Evolutionary conservation across 2,329 filamentous ascomycete species (phyloP).

Genomic region (Corniculantispora saksenae): DNA sequence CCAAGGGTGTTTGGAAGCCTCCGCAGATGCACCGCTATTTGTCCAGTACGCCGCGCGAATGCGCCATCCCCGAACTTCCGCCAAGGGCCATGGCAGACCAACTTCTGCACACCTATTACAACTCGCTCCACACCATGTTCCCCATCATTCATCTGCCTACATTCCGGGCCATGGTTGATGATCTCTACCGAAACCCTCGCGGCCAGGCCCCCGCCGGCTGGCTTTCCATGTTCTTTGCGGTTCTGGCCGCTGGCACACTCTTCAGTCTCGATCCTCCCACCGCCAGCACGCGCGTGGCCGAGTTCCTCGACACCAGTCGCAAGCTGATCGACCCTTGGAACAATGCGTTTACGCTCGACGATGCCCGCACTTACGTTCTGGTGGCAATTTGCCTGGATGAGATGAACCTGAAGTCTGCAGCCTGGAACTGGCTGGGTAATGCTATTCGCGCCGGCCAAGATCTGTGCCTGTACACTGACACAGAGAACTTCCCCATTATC

Average conservation of each 20-base stretch:
- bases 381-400: constrained; percentile 80
- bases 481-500: constrained; percentile 69
- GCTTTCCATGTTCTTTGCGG: constrained; percentile 77
- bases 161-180: constrained; percentile 75
- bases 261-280: constrained; percentile 60
- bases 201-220: constrained; percentile 65
- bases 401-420: constrained; percentile 80
- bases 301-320: constrained; percentile 71
- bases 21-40: constrained; percentile 66
- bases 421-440: constrained; percentile 82
- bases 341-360: constrained; percentile 74
- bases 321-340: constrained; percentile 78
- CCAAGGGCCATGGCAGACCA: constrained; percentile 68
- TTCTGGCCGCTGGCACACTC: constrained; percentile 80
- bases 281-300: constrained; percentile 54
- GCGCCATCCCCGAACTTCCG: constrained; percentile 66
- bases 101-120: constrained; percentile 74
- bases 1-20: constrained; percentile 77
- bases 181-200: constrained; percentile 69
- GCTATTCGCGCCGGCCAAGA: constrained; percentile 82
- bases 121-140: constrained; percentile 75
- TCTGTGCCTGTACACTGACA: constrained; percentile 76
- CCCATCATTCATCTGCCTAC: constrained; percentile 88
- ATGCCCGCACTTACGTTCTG: constrained; percentile 71
- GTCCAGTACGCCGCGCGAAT: constrained; percentile 50